A percentile compares a stretch with the other conserved stretches of the same genome.
These are phyloP conservation scores for Sutorius eximius DNA, from an alignment of 1,284 basidiomycete genomes.

Conservation along the genomic window DNA sequence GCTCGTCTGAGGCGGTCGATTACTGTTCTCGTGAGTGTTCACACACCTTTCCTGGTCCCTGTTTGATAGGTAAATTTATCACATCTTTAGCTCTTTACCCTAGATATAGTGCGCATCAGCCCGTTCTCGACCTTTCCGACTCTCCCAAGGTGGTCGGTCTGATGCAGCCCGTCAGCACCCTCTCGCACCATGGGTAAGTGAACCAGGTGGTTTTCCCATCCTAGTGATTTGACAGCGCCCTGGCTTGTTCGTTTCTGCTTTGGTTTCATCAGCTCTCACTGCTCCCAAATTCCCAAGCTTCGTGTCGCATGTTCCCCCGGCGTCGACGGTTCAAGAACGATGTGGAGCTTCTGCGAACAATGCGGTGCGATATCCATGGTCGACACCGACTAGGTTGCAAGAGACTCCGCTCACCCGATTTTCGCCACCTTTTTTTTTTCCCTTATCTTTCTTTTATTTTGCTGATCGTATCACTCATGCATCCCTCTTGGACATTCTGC, in stretches of 20 bases:
- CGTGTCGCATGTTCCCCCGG: constrained; percentile 64
- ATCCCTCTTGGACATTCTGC: constrained; percentile 21
- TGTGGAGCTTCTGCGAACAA: constrained; percentile 86
- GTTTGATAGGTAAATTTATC: constrained; percentile 1
- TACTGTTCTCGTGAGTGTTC: constrained; percentile 38
- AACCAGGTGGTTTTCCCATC: background rate
- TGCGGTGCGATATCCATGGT: constrained; percentile 87
- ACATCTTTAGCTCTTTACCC: constrained; percentile 53
- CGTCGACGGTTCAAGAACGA: constrained; percentile 62
- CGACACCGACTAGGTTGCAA: constrained; percentile 55
- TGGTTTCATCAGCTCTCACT: constrained; percentile 49
- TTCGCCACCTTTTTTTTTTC: constrained; percentile 29
- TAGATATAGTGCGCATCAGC: constrained; percentile 61
- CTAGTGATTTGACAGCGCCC: constrained; percentile 14
- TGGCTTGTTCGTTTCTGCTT: constrained; percentile 9
- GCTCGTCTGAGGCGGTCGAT: constrained; percentile 40
- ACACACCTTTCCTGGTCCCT: background rate
- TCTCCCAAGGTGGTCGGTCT: constrained; percentile 53
- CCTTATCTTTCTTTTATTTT: constrained; percentile 37
- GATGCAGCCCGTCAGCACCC: constrained; percentile 62
- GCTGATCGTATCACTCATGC: constrained; percentile 33
- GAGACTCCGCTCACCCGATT: constrained; percentile 2
- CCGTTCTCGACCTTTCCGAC: constrained; percentile 47
- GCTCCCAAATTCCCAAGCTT: constrained; percentile 77
- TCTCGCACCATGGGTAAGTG: constrained; percentile 73